Conservation (phyloP, 495 filamentous ascomycete genomes). For the Pseudoneurospora amorphoporcata region DNA sequence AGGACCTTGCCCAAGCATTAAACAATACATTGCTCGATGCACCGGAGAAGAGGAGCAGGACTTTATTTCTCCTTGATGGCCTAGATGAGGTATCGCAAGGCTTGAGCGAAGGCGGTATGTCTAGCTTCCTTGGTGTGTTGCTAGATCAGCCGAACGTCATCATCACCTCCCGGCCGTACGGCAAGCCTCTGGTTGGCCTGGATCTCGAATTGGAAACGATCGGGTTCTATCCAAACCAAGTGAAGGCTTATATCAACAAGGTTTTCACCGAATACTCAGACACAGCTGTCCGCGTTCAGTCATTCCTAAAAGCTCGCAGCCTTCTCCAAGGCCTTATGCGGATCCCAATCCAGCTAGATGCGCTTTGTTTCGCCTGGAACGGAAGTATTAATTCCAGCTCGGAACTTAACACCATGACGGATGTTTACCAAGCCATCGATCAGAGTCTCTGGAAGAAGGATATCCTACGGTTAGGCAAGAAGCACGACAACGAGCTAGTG, state of each 20-base stretch:
- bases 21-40: conserved; percentile 6
- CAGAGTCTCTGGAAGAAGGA: conserved; percentile 32
- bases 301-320: conserved; percentile 23
- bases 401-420: conserved; percentile 29
- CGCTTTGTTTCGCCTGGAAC: conserved; percentile 34
- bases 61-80: conserved; percentile 31
- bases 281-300: conserved; percentile 17
- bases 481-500: conserved; percentile 11
- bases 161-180: conserved; percentile 28
- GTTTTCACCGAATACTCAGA: conserved; percentile 9
- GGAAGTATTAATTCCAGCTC: conserved; percentile 4
- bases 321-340: conserved; percentile 30
- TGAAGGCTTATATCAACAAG: conserved; percentile 18
- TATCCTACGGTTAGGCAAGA: conserved; percentile 22
- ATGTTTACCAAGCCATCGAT: conserved; percentile 31
- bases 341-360: conserved; percentile 39
- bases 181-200: conserved; percentile 4
- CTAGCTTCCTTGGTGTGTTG: conserved; percentile 20
- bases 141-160: conserved; percentile 27
- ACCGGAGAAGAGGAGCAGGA: conserved; percentile 8
- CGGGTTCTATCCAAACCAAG: conserved; percentile 28
- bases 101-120: conserved; percentile 11
- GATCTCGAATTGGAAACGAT: conserved; percentile 23
- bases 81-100: conserved; percentile 32
- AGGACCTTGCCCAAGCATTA: conserved; percentile 5